Percentiles rank a stretch among this genome's conserved stretches.
Conservation (phyloP, 192 early-diverging fungal genomes). For the Mortierella antarctica region DNA sequence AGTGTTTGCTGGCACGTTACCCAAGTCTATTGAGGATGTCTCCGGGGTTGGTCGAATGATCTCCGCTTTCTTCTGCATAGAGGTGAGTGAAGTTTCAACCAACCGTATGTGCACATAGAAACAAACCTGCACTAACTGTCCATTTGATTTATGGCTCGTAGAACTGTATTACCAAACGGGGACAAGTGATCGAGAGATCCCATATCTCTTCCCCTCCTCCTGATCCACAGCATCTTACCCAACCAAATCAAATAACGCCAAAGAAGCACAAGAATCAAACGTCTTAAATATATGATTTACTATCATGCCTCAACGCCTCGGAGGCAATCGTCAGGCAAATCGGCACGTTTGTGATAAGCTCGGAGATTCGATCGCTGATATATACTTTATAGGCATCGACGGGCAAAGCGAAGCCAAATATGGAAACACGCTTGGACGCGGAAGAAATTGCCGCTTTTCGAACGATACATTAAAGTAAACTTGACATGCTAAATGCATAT, state of each 20-base stretch:
- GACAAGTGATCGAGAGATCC: neutral
- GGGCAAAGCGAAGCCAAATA: too few relatives aligned
- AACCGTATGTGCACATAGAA: constrained; percentile 2
- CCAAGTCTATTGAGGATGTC: constrained; percentile 22
- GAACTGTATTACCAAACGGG: constrained; percentile 8
- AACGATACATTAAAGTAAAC: too few relatives aligned
- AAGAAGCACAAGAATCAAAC: too few relatives aligned
- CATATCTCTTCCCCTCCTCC: neutral
- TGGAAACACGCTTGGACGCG: too few relatives aligned
- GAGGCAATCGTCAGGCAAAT: too few relatives aligned
- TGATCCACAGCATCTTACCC: neutral
- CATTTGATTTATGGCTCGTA: constrained; percentile 11
- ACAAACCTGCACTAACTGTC: constrained; percentile 13
- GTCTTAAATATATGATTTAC: too few relatives aligned
- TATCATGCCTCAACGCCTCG: too few relatives aligned
- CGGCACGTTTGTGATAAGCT: too few relatives aligned
- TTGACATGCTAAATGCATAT: too few relatives aligned
- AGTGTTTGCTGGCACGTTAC: constrained; percentile 17
- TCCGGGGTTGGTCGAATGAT: constrained; percentile 19
- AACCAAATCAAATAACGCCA: constrained; percentile 5
- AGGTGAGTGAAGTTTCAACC: constrained; percentile 3
- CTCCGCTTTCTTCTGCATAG: constrained; percentile 19
- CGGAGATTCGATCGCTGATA: too few relatives aligned
- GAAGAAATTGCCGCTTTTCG: too few relatives aligned
- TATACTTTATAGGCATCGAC: too few relatives aligned